A percentile compares a stretch with the other conserved stretches of the same genome.
Evolutionary conservation across 805 yeast species (phyloP).

Genomic region (Hanseniaspora singularis): DNA sequence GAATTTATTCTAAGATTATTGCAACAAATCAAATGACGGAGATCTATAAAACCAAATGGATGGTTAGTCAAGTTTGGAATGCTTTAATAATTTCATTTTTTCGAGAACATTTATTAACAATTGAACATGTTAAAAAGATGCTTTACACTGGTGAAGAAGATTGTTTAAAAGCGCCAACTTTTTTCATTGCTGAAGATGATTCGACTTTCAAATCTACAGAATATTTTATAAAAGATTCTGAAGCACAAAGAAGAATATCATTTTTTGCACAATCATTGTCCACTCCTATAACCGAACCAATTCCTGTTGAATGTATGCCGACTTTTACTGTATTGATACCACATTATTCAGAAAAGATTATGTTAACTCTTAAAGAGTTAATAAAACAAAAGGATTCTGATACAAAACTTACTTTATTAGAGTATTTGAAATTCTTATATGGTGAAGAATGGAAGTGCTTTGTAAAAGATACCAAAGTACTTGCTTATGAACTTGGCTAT

Average conservation of each 20-base stretch:
- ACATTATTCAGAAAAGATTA: constrained; percentile 74
- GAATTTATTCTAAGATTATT: constrained; percentile 60
- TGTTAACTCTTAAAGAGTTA: constrained; percentile 63
- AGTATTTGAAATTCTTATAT: constrained; percentile 61
- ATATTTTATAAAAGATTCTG: constrained; percentile 50
- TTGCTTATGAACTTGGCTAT: constrained; percentile 44
- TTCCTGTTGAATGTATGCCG: constrained; percentile 59
- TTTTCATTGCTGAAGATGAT: constrained; percentile 75
- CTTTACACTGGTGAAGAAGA: constrained; percentile 42
- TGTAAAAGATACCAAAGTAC: constrained; percentile 59
- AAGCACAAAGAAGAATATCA: constrained; percentile 71
- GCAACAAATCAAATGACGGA: constrained; percentile 39
- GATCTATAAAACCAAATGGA: constrained; percentile 39
- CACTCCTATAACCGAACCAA: constrained; percentile 69
- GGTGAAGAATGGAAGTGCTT: constrained; percentile 72
- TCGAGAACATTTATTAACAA: constrained; percentile 62
- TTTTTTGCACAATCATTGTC: constrained; percentile 84
- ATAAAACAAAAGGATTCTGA: constrained; percentile 52
- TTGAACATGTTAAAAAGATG: constrained; percentile 58
- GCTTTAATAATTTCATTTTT: constrained; percentile 74
- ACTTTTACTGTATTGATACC: constrained; percentile 75
- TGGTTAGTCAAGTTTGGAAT: constrained; percentile 70
- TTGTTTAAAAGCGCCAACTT: constrained; percentile 55
- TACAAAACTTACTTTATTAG: constrained; percentile 59
- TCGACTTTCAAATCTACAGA: constrained; percentile 44